These are phyloP conservation scores for Sarocladium kiliense DNA, from an alignment of 2,329 filamentous ascomycete species.

Conservation along the genomic window DNA sequence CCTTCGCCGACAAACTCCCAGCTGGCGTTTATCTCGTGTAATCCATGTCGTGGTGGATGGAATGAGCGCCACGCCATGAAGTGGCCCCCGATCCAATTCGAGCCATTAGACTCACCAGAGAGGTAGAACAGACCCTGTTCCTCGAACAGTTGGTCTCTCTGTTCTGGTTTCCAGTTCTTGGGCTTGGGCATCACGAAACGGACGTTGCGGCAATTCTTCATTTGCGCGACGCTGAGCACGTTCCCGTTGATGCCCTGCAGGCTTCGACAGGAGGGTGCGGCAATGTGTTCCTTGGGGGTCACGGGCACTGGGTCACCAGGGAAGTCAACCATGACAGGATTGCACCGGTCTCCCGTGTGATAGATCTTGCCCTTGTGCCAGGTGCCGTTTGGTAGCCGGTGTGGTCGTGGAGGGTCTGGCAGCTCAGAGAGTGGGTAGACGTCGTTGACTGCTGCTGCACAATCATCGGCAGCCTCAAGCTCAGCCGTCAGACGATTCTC, in stretches of 20 bases:
- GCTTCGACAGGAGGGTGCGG: neutral
- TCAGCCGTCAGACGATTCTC: neutral
- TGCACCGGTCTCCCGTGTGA: neutral
- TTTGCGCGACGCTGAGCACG: neutral
- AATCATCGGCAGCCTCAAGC: neutral
- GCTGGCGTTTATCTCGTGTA: neutral
- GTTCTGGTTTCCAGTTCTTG: neutral
- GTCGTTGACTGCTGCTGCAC: neutral
- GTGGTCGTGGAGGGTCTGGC: too few relatives aligned
- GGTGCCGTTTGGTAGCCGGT: neutral
- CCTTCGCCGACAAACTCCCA: neutral
- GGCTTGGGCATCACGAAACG: slow-evolving; percentile 2
- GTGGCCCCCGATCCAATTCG: neutral
- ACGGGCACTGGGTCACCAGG: neutral
- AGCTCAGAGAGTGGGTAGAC: neutral
- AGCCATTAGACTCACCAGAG: slow-evolving; percentile 2
- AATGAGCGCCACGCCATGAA: neutral
- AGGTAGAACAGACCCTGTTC: neutral
- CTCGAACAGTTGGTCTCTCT: neutral
- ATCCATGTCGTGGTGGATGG: neutral
- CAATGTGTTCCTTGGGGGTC: neutral
- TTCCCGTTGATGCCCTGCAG: slow-evolving; percentile 6
- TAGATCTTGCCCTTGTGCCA: neutral
- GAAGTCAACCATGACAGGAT: neutral
- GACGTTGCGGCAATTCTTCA: slow-evolving; percentile 8